A percentile compares a stretch with the other conserved stretches of the same genome.
phyloP scores from a whole-genome alignment of 169 alveolate genomes.

The Fabrea salina region DNA sequence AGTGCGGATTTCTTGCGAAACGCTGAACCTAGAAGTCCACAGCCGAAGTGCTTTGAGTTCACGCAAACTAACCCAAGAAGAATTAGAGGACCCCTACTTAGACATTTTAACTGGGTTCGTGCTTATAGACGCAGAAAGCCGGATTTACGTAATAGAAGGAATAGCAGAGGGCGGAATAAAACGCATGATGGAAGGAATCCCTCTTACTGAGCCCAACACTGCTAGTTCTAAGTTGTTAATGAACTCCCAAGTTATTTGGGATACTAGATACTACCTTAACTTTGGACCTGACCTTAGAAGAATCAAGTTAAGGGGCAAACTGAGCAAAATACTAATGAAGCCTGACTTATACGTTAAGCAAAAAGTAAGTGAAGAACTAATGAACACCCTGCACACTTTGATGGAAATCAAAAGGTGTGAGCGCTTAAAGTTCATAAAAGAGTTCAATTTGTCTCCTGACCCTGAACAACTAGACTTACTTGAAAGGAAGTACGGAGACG shows the following conservation, averaged over 20 bases:
- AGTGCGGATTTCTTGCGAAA: constrained; percentile 37
- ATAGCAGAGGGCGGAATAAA: constrained; percentile 58
- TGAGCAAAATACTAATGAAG: constrained; percentile 57
- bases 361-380: constrained; percentile 69
- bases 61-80: constrained; percentile 59
- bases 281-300: constrained; percentile 68
- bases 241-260: constrained; percentile 39
- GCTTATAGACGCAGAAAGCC: constrained; percentile 60
- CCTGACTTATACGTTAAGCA: constrained; percentile 73
- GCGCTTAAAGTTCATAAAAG: constrained; percentile 46
- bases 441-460: constrained; percentile 62
- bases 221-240: constrained; percentile 38
- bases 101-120: constrained; percentile 74
- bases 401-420: constrained; percentile 59
- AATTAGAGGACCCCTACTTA: constrained; percentile 48
- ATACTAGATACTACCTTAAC: constrained; percentile 69
- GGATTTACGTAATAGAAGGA: constrained; percentile 73
- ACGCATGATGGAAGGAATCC: constrained; percentile 34
- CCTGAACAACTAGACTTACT: constrained; percentile 53
- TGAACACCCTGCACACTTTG: constrained; percentile 65
- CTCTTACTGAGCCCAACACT: constrained; percentile 45
- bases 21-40: constrained; percentile 31
- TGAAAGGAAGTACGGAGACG: constrained; percentile 81
- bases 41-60: constrained; percentile 53
- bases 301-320: constrained; percentile 67